A percentile compares a stretch with the other conserved stretches of the same genome.
Evolutionary conservation across 2,329 filamentous ascomycete genomes (phyloP).

Genomic region (Amauroascus niger): DNA sequence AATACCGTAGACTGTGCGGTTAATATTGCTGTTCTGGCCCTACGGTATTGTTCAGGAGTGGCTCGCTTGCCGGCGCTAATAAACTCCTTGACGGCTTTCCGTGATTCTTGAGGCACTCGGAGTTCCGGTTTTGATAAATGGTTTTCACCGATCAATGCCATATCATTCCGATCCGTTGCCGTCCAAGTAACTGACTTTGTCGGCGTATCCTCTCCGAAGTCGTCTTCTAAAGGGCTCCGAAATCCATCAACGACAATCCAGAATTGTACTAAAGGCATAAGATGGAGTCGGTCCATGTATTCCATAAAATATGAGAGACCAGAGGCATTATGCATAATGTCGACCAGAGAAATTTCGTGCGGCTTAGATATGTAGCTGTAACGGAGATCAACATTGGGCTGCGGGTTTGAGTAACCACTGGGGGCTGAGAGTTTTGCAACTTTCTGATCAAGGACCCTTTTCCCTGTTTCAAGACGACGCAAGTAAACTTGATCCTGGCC

Average conservation of each 20-base stretch:
- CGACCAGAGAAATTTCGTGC: constrained; percentile 65
- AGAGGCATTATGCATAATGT: constrained; percentile 80
- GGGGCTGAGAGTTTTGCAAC: constrained; percentile 69
- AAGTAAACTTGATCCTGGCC: constrained; percentile 78
- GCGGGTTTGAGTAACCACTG: constrained; percentile 33
- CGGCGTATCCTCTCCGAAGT: constrained; percentile 61
- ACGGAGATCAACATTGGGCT: constrained; percentile 23
- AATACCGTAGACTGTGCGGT: constrained; percentile 72
- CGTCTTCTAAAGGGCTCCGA: constrained; percentile 83
- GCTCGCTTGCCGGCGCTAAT: constrained; percentile 67
- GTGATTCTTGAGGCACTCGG: constrained; percentile 60
- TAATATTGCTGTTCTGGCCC: constrained; percentile 70
- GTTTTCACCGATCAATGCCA: constrained; percentile 82
- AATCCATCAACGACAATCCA: constrained; percentile 98
- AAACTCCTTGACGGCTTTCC: constrained; percentile 63
- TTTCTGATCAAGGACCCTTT: constrained; percentile 77
- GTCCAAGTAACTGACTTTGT: constrained; percentile 61
- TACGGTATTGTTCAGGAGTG: constrained; percentile 69
- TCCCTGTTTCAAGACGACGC: constrained; percentile 81
- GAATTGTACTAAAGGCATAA: constrained; percentile 89
- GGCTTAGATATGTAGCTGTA: constrained; percentile 48
- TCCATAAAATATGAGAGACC: constrained; percentile 99
- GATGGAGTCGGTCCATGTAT: constrained; percentile 84
- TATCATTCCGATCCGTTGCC: constrained; percentile 72
- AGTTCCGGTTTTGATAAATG: constrained; percentile 78